Evolutionary conservation across 805 yeast genomes (phyloP), one percentile per base, ranked within the genome.

Genomic region (Lachancea kluyveri): DNA sequence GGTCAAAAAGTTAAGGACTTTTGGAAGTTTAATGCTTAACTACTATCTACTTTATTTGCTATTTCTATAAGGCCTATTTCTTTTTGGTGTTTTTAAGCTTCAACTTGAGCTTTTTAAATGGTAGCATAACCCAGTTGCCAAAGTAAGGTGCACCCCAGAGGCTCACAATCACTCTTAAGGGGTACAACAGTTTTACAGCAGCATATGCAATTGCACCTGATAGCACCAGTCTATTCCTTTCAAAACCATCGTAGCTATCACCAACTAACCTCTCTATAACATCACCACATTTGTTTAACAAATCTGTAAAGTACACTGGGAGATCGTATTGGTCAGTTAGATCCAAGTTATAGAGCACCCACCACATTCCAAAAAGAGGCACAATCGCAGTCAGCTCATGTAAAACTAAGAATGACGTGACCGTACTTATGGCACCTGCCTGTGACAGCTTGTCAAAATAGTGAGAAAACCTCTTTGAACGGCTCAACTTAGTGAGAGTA

Each of bases 161-260:
- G 38, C 60, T 54, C 6, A 50, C 10, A 12, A 56, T 26, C 1
- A 57, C 48, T 37, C 63, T 39, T 2, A 45, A 20, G 1, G 63
- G 63, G n/a, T 57, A 55, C 8, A 61, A 35, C 8, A 65, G 46
- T 45, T 83, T 83, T 8, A 81, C 85, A 4, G 78, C 57, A 4
- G 78, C 79, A 45, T 77, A 84, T 0, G 94, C 77, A 16, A 80
- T 67, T 0, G 88, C 87, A 7, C 94, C 94, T 41, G 81, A 83
- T 42, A 77, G 52, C 5, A 83, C 59, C 17, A 79, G 50, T 30
- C 64, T 62, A 28, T 79, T 64, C 40, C 76, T 74, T 21, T 74
- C 76, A 17, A 42, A 35, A 5, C 37, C 39, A 12, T 36, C 46
- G 41, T 54, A 60, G 20, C 52, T 48, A 21, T 54, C 48, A 33